Evolutionary conservation across 371 early-diverging fungal species (phyloP).

Genomic region (Neoconidiobolus thromboides): DNA sequence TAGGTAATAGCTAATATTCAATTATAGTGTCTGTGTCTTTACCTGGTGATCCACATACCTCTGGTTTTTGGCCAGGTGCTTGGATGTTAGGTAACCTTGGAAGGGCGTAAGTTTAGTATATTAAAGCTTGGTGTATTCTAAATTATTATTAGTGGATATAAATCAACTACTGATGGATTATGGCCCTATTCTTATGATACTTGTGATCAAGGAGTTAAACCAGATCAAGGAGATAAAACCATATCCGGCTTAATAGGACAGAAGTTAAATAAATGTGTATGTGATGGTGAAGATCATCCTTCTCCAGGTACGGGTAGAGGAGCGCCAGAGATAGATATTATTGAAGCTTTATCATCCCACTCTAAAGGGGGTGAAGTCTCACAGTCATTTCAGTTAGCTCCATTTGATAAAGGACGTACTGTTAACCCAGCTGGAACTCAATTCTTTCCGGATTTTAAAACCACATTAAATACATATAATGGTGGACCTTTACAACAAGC

Average conservation of each 20-base stretch:
- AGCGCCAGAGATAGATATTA: conserved; percentile 30
- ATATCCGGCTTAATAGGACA: conserved; percentile 16
- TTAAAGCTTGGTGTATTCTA: neutral
- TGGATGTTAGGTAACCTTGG: conserved; percentile 37
- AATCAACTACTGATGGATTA: conserved; percentile 30
- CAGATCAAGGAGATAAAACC: conserved; percentile 14
- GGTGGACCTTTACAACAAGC: conserved; percentile 5
- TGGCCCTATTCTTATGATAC: conserved; percentile 32
- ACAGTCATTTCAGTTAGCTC: conserved; percentile 9
- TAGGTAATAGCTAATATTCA: neutral
- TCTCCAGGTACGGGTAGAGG: conserved; percentile 28
- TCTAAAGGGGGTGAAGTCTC: conserved; percentile 6
- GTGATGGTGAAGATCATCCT: conserved; percentile 22
- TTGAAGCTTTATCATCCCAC: conserved; percentile 17
- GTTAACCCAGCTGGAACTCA: neutral
- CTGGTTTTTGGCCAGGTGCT: conserved; percentile 33
- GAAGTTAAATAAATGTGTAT: conserved; percentile 27
- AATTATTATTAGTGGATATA: conserved; percentile 16
- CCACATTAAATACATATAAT: conserved; percentile 1
- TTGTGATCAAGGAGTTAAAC: conserved; percentile 25
- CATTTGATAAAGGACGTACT: conserved; percentile 5
- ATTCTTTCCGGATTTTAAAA: neutral
- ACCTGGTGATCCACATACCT: conserved; percentile 19
- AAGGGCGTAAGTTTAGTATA: conserved; percentile 13
- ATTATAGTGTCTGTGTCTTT: conserved; percentile 23